These are phyloP conservation scores for Colletotrichum sp. DNA, from an alignment of 2,329 filamentous ascomycete genomes.

Conservation along the genomic window DNA sequence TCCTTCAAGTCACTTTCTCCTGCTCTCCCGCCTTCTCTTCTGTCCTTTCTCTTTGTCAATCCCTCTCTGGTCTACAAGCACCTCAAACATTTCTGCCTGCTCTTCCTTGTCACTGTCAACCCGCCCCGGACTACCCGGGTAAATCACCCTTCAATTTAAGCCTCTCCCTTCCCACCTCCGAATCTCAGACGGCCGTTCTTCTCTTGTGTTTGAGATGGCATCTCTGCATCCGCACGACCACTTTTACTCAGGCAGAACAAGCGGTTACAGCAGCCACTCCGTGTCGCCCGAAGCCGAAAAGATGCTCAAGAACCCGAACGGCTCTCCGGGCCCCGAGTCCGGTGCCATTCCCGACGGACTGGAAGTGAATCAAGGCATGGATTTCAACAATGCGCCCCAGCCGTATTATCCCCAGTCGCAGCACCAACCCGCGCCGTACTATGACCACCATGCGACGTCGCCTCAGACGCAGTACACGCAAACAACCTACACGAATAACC, in stretches of 20 bases:
- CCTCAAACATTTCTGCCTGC: neutral
- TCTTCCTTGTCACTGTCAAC: neutral
- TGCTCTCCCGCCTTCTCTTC: neutral
- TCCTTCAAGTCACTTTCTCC: neutral
- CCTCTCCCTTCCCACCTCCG: neutral
- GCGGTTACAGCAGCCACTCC: neutral
- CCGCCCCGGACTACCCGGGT: neutral
- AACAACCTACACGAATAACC: neutral
- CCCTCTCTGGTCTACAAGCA: neutral
- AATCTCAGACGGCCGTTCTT: neutral
- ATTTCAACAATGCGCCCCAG: slow-evolving; percentile 10
- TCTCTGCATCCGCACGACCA: slow-evolving; percentile 5
- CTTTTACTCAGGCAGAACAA: neutral
- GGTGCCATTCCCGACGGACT: slow-evolving; percentile 9
- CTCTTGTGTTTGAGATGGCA: neutral
- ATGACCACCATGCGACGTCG: neutral
- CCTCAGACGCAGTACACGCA: neutral
- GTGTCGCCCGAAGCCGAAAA: slow-evolving; percentile 11
- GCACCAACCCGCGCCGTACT: neutral
- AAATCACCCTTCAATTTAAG: neutral
- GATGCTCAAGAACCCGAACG: slow-evolving; percentile 12
- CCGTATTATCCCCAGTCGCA: neutral
- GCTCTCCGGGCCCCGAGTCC: neutral
- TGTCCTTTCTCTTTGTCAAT: neutral
- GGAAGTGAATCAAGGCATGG: neutral